These are phyloP conservation scores for Flaveria linearis DNA, from an alignment of 129 eudicot species.

Conservation along the genomic window DNA sequence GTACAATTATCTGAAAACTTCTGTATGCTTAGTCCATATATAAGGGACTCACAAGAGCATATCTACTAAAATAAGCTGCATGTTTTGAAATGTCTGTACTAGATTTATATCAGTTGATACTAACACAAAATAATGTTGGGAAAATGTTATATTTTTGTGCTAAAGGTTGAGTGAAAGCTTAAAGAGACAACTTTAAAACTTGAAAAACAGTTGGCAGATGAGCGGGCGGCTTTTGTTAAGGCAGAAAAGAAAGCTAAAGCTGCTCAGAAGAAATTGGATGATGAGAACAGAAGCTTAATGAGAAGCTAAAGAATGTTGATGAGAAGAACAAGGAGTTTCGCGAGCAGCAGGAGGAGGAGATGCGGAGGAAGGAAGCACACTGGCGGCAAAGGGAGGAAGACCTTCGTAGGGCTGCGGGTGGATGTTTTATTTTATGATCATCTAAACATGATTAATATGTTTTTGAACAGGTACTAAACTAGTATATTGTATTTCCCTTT, in stretches of 20 bases:
- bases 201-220: slow-evolving; percentile 58
- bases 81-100: not conserved
- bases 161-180: slow-evolving; percentile 66
- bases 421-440: not conserved
- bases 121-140: not conserved
- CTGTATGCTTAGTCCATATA: not conserved
- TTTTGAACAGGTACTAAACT: not conserved
- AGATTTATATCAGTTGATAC: not conserved
- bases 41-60: not conserved
- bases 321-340: slow-evolving; percentile 14
- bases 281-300: slow-evolving; percentile 46
- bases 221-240: slow-evolving; percentile 55
- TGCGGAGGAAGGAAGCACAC: not conserved
- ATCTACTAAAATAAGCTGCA: not conserved
- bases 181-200: slow-evolving; percentile 53
- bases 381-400: slow-evolving; percentile 7
- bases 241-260: slow-evolving; percentile 46
- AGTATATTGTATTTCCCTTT: not conserved
- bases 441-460: not conserved
- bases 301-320: slow-evolving; percentile 24
- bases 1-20: slow-evolving; percentile 19
- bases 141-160: not conserved
- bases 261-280: slow-evolving; percentile 43
- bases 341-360: not conserved
- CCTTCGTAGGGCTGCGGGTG: not conserved